phyloP scores from a whole-genome alignment of 768 basidiomycete genomes.

The Serendipita sp. region DNA sequence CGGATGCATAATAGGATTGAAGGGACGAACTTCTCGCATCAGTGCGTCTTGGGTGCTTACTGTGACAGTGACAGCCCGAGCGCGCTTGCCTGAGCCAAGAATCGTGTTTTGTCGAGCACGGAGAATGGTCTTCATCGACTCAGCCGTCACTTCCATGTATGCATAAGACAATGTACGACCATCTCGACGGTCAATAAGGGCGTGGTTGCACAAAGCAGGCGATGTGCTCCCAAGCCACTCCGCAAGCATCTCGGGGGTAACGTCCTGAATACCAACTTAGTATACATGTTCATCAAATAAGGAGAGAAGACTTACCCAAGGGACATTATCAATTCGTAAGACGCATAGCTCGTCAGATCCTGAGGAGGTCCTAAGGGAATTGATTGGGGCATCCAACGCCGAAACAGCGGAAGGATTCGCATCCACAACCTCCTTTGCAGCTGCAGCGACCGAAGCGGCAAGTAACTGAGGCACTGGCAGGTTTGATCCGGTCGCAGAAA shows the following conservation, averaged over 20 bases:
- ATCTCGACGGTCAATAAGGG: conserved; percentile 59
- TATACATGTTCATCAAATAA: neutral
- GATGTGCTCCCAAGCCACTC: conserved; percentile 39
- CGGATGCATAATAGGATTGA: neutral
- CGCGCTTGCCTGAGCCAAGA: conserved; percentile 60
- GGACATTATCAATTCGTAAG: conserved; percentile 74
- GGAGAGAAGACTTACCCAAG: conserved; percentile 44
- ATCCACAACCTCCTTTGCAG: neutral
- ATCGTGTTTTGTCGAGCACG: conserved; percentile 35
- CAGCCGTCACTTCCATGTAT: conserved; percentile 54
- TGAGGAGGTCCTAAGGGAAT: neutral
- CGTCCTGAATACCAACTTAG: conserved; percentile 37
- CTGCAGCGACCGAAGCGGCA: conserved; percentile 18
- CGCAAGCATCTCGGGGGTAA: conserved; percentile 58
- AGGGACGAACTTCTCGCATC: conserved; percentile 51
- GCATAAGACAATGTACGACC: conserved; percentile 75
- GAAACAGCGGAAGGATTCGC: neutral
- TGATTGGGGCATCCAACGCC: conserved; percentile 1
- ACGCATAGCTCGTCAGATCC: conserved; percentile 35
- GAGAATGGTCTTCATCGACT: conserved; percentile 24
- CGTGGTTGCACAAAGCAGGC: conserved; percentile 50
- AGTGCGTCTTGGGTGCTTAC: conserved; percentile 66
- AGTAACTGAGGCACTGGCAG: neutral
- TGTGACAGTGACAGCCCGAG: conserved; percentile 72
- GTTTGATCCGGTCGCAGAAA: conserved; percentile 5